A percentile compares a stretch with the other conserved stretches of the same genome.
These are phyloP conservation scores for Camillea tinctor DNA, from an alignment of 2,329 filamentous ascomycete genomes.

Conservation along the genomic window DNA sequence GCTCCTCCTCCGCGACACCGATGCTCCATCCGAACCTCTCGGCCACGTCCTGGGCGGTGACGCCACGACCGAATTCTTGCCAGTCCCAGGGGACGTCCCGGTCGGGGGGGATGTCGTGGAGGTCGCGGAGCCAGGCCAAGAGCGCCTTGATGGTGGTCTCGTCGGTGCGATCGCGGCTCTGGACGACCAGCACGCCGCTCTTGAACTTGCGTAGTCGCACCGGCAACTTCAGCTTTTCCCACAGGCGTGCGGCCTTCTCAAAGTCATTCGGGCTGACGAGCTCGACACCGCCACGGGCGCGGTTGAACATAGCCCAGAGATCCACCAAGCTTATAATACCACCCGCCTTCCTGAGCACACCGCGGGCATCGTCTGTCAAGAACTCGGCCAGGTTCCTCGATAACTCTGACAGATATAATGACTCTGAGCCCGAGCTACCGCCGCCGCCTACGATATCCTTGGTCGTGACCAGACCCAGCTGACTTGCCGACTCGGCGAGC, in stretches of 20 bases:
- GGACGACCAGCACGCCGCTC: slow-evolving; percentile 91
- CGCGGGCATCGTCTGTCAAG: slow-evolving; percentile 78
- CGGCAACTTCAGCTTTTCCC: slow-evolving; percentile 84
- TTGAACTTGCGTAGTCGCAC: slow-evolving; percentile 86
- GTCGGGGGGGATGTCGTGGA: slow-evolving; percentile 65
- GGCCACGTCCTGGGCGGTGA: slow-evolving; percentile 86
- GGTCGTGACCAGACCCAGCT: slow-evolving; percentile 86
- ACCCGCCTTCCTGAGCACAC: slow-evolving; percentile 74
- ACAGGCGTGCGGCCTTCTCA: slow-evolving; percentile 81
- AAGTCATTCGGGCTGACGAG: slow-evolving; percentile 90
- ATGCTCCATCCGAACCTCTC: slow-evolving; percentile 96
- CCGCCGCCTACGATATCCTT: slow-evolving; percentile 88
- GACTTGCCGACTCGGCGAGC: slow-evolving; percentile 77
- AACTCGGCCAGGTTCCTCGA: slow-evolving; percentile 85
- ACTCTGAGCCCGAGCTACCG: slow-evolving; percentile 63
- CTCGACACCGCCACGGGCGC: slow-evolving; percentile 88
- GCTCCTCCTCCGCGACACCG: slow-evolving; percentile 89
- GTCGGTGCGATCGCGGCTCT: slow-evolving; percentile 83
- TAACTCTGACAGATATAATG: slow-evolving; percentile 84
- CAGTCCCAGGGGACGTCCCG: slow-evolving; percentile 73
- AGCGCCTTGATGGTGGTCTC: slow-evolving; percentile 81
- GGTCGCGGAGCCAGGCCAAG: slow-evolving; percentile 71
- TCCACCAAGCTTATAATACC: slow-evolving; percentile 90
- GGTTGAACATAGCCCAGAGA: slow-evolving; percentile 92
- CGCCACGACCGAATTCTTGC: slow-evolving; percentile 74